Evolutionary conservation across 2,329 filamentous ascomycete genomes (phyloP), one percentile per base, ranked within the genome.

Genomic region (Aureobasidium sp.): DNA sequence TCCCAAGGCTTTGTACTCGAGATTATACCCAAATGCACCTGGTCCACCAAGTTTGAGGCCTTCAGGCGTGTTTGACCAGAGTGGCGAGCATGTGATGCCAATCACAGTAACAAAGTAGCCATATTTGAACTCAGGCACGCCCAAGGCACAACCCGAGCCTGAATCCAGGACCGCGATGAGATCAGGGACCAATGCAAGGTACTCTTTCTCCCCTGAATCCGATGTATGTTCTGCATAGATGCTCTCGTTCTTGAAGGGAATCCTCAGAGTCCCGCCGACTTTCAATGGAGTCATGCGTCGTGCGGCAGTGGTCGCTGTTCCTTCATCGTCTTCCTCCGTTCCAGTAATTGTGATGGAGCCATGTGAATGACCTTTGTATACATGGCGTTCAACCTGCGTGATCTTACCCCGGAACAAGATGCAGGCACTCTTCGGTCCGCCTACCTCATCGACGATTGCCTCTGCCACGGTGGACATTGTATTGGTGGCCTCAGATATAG

Each of bases 171-270:
- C 74, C 14, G 76, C 74, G 49, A 82, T 80, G 45, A 82, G 68
- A 66, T 82, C 79, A 0, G 80, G 79, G 3, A 81, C 79, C 11
- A 77, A 77, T 1, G 78, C 79, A 5, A 82, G 66, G 8, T 79
- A 74, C 25, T 72, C 73, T 56, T 75, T 74, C 42, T 71, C 73
- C 44, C 74, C 68, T 66, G 67, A 58, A 61, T 72, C 63, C 67
- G 72, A 63, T 7, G 68, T 69, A 44, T 75, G 72, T 62, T 75
- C 71, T 0, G 82, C 86, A n/a, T 82, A 82, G 48, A 89, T 86
- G 67, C 89, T 89, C 69, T 90, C 86, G 71, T 89, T 89, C 74
- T 88, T 88, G 76, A 89, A 89, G 0, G 86, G 86, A 53, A 89
- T 85, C 69, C 83, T 86, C 69, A 88, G 73, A 34, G 70, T 74